Percentiles rank a stretch among this genome's conserved stretches.
phyloP scores from a whole-genome alignment of 2,329 filamentous ascomycete genomes.

The Volutella citrinella region DNA sequence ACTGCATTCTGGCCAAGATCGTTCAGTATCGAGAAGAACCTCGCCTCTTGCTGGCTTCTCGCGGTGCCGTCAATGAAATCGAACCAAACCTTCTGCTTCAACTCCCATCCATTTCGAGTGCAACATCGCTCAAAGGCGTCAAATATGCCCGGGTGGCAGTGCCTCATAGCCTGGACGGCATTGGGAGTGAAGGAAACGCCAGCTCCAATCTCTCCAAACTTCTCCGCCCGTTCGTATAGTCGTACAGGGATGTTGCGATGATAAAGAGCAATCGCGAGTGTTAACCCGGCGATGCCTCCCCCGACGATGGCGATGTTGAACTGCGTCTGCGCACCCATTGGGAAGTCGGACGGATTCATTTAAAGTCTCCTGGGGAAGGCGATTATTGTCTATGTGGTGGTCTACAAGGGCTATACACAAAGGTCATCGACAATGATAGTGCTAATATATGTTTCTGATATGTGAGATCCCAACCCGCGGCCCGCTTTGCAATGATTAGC shows the following conservation, averaged over 20 bases:
- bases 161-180: slow-evolving; percentile 43
- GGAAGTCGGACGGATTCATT: no score
- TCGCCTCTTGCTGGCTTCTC: slow-evolving; percentile 3
- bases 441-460: no score
- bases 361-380: no score
- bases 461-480: no score
- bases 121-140: slow-evolving; percentile 26
- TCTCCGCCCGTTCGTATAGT: slow-evolving; percentile 44
- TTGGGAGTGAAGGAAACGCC: slow-evolving; percentile 53
- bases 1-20: slow-evolving; percentile 28
- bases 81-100: slow-evolving; percentile 21
- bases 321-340: no score
- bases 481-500: no score
- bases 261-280: slow-evolving; percentile 45
- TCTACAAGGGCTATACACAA: no score
- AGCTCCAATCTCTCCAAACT: slow-evolving; percentile 46
- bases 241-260: slow-evolving; percentile 39
- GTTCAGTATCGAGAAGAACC: slow-evolving; percentile 19
- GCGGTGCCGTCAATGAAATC: slow-evolving; percentile 20
- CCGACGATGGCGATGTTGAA: slow-evolving; percentile 45
- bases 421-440: no score
- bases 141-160: slow-evolving; percentile 35
- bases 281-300: slow-evolving; percentile 49
- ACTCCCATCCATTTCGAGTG: slow-evolving; percentile 20
- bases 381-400: no score